phyloP scores from a whole-genome alignment of 1,139 yeast genomes.

The Meyerozyma smithsonii region DNA sequence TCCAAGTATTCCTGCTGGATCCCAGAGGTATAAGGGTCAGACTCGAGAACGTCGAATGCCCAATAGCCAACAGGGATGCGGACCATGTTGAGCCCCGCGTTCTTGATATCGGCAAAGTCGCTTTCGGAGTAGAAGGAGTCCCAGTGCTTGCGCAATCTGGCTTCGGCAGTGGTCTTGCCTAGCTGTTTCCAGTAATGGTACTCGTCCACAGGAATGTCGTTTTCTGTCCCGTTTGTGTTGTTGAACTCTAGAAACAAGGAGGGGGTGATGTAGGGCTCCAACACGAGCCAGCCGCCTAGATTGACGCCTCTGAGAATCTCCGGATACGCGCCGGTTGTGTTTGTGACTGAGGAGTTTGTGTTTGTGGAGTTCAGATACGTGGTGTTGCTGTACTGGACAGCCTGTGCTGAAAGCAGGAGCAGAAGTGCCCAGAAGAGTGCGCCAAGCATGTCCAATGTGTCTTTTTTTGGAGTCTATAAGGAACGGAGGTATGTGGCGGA shows the following conservation, averaged over 20 bases:
- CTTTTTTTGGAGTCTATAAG: no score
- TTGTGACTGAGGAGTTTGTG: slow-evolving; percentile 19
- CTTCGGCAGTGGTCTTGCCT: slow-evolving; percentile 41
- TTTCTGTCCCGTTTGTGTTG: slow-evolving; percentile 20
- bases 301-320: slow-evolving; percentile 42
- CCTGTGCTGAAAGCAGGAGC: neutral
- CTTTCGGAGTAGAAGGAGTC: slow-evolving; percentile 47
- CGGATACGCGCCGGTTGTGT: slow-evolving; percentile 1
- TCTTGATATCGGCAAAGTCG: slow-evolving; percentile 46
- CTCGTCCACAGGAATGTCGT: slow-evolving; percentile 53
- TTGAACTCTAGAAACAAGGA: slow-evolving; percentile 43
- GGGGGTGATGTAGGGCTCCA: slow-evolving; percentile 66
- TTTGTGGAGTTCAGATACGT: slow-evolving; percentile 9
- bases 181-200: slow-evolving; percentile 45
- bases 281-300: slow-evolving; percentile 63
- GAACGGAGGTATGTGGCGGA: no score
- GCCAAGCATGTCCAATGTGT: neutral
- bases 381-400: slow-evolving; percentile 6
- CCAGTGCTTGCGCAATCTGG: slow-evolving; percentile 49
- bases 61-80: slow-evolving; percentile 67
- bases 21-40: slow-evolving; percentile 57
- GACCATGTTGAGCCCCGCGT: slow-evolving; percentile 54
- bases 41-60: slow-evolving; percentile 48
- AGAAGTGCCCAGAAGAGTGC: neutral
- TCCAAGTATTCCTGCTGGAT: slow-evolving; percentile 48